Base-by-base conservation (phyloP, 2,329 filamentous ascomycete genomes). In the Talaromyces sp. region DNA sequence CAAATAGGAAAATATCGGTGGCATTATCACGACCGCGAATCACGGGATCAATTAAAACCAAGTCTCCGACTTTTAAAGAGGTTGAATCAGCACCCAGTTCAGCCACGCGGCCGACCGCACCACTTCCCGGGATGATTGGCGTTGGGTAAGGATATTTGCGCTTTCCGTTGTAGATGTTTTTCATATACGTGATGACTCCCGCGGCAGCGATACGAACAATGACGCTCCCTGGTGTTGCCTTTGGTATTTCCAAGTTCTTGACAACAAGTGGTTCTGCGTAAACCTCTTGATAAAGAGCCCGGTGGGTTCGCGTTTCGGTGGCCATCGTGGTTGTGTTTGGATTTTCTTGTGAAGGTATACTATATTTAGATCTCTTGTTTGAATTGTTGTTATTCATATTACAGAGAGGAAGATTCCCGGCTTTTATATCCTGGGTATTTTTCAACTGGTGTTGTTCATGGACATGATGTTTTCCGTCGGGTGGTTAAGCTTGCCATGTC, bases 81-180 rank as follows among this genome's bases (percentile, higher is more conserved):
- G 46, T 55, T 14, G 60, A 53, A 27, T 62, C 60, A 7, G 26
- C 13, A 1, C 58, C 58, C 13, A 59, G 24, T 4, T 52, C 35
- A 3, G 43, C 54, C 24, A 62, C 26, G 13, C 60, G 60, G 4
- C 60, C 60, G 29, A 62, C 56, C 24, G 57, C 53, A 29, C 53
- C 31, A 29, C 46, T 49, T 5, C 58, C 55, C 4, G 60, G 60
- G 24, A 62, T 46, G 4, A 49, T 51, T 11, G 60, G 60, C 4
- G 60, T 62, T 6, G 59, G 55, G 4, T 57, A 27, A 19, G 43
- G 38, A 27, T 60, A 57, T 14, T 57, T 31, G 17, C 59, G 46
- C 3, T 8, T 19, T 26, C 60, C 60, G 32, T 59, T 56, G 53
- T 62, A 59, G 46, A 62, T 59, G 4, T 62, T 57, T 4, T 29